These are phyloP conservation scores for Fragaria vesca DNA, from an alignment of 306 rosid species.

Conservation along the genomic window DNA sequence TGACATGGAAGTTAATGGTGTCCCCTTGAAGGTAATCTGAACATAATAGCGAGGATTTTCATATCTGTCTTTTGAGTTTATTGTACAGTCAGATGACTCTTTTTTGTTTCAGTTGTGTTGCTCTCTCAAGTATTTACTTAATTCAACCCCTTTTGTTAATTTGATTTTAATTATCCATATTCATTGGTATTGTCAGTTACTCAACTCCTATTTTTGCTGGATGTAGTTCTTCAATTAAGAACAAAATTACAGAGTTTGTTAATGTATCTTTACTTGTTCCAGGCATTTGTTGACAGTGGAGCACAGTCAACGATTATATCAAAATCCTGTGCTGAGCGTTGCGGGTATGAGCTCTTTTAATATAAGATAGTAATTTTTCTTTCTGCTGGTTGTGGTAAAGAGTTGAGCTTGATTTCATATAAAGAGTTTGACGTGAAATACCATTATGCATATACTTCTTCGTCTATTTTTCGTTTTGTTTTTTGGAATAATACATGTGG, in stretches of 20 bases:
- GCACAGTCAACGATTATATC: slow-evolving; percentile 98
- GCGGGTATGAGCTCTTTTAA: slow-evolving; percentile 62
- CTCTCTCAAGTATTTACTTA: slow-evolving; percentile 7
- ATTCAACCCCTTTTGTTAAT: neutral
- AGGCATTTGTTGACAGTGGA: slow-evolving; percentile 99
- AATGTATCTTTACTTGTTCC: slow-evolving; percentile 22
- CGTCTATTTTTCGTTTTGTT: neutral
- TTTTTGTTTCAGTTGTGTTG: slow-evolving; percentile 14
- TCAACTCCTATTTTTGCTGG: neutral
- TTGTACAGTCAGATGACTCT: slow-evolving; percentile 15
- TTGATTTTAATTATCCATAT: neutral
- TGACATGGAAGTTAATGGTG: slow-evolving; percentile 98
- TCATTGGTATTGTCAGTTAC: neutral
- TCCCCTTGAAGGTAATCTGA: slow-evolving; percentile 76
- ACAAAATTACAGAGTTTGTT: neutral
- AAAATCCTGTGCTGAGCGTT: slow-evolving; percentile 93
- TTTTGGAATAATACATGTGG: neutral
- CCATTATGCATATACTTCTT: neutral
- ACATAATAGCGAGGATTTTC: slow-evolving; percentile 12
- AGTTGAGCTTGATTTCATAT: neutral
- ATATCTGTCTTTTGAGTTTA: slow-evolving; percentile 20
- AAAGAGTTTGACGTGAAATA: neutral
- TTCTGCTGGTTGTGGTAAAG: neutral
- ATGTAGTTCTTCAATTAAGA: neutral
- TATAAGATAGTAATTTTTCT: slow-evolving; percentile 12